Percentiles rank a stretch among this genome's conserved stretches.
These are phyloP conservation scores for Hepatocystis sp. DNA, from an alignment of 169 alveolate species.

Conservation along the genomic window DNA sequence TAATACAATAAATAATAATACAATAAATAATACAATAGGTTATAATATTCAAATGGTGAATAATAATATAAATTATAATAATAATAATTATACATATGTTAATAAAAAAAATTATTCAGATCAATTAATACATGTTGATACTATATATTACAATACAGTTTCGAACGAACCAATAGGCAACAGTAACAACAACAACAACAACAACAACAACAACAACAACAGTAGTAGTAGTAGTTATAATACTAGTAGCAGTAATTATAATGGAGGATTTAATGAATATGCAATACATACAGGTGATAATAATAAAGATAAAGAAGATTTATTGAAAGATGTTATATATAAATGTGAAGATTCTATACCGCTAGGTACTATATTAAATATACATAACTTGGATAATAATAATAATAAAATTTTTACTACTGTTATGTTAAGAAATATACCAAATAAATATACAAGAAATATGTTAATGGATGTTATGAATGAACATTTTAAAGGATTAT, in stretches of 20 bases:
- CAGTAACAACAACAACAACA: too few relatives aligned
- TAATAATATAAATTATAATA: not conserved
- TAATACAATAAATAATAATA: constrained; percentile 4
- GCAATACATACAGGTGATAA: too few relatives aligned
- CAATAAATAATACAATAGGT: not conserved
- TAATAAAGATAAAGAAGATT: not conserved
- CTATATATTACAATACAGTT: not conserved
- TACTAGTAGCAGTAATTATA: not conserved
- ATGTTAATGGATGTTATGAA: constrained; percentile 84
- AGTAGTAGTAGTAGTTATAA: not conserved
- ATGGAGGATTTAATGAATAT: too few relatives aligned
- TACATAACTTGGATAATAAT: constrained; percentile 44
- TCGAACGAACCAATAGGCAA: too few relatives aligned
- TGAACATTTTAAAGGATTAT: constrained; percentile 79
- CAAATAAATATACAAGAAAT: constrained; percentile 88
- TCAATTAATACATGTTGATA: not conserved
- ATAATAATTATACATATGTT: not conserved
- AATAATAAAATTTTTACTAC: constrained; percentile 75
- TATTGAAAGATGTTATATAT: constrained; percentile 13
- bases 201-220: not conserved
- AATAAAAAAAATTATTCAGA: not conserved
- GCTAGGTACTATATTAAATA: constrained; percentile 45
- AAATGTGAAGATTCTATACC: constrained; percentile 73
- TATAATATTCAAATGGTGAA: not conserved
- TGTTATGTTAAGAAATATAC: constrained; percentile 90